A percentile compares a stretch with the other conserved stretches of the same genome.
Conservation (phyloP, 2,329 filamentous ascomycete genomes). For the Trichoderma hamatum region DNA sequence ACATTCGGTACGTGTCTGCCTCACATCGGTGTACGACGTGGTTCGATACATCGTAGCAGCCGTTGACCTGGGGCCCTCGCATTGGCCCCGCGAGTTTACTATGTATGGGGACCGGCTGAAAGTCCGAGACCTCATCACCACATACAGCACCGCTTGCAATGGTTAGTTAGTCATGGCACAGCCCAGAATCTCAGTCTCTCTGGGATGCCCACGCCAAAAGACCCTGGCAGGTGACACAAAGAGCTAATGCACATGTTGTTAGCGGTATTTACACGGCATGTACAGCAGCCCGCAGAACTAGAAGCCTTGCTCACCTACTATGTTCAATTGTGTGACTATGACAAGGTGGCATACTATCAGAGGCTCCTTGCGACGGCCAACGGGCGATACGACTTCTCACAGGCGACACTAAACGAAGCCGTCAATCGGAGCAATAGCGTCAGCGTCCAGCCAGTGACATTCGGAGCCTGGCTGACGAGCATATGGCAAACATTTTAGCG, state of each 20-base stretch:
- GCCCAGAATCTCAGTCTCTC: conserved; percentile 11
- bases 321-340: conserved; percentile 51
- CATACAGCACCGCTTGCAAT: conserved; percentile 54
- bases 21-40: conserved; percentile 72
- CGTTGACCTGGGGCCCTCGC: conserved; percentile 60
- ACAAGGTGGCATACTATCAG: conserved; percentile 58
- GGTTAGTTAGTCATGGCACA: conserved; percentile 40
- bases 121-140: conserved; percentile 60
- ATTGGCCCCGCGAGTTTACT: conserved; percentile 70
- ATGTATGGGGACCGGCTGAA: conserved; percentile 69
- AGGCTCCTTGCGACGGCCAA: conserved; percentile 69
- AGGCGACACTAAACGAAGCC: conserved; percentile 61
- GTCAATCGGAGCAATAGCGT: conserved; percentile 43
- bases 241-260: conserved; percentile 17
- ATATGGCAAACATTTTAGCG: conserved; percentile 30
- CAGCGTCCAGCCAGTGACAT: conserved; percentile 52
- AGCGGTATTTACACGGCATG: conserved; percentile 47
- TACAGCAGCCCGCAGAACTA: conserved; percentile 46
- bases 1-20: conserved; percentile 58
- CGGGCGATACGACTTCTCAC: conserved; percentile 66
- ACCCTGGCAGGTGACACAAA: conserved; percentile 17
- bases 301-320: conserved; percentile 46
- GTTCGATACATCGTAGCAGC: conserved; percentile 72
- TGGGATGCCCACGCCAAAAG: conserved; percentile 1
- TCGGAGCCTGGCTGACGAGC: conserved; percentile 56